A percentile compares a stretch with the other conserved stretches of the same genome.
These are phyloP conservation scores for Cyclanthera cordifolia DNA, from an alignment of 306 rosid species.

Conservation along the genomic window DNA sequence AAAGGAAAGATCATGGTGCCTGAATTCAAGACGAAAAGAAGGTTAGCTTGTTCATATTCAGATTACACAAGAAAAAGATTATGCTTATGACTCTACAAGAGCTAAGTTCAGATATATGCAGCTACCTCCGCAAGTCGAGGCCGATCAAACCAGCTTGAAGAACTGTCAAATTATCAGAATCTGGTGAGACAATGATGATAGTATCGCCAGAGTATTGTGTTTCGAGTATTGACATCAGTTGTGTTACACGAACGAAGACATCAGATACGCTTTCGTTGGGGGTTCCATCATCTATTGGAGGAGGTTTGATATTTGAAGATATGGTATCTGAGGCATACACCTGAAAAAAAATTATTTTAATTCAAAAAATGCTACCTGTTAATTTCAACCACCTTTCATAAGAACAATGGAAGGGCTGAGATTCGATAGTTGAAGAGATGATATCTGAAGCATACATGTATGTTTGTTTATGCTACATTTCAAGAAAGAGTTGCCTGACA, in stretches of 20 bases:
- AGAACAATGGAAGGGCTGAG: too few relatives aligned
- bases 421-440: too few relatives aligned
- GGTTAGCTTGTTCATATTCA: not conserved
- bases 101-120: not conserved
- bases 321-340: constrained; percentile 64
- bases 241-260: constrained; percentile 78
- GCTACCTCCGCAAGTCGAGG: constrained; percentile 71
- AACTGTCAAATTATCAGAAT: constrained; percentile 75
- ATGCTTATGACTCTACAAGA: not conserved
- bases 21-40: constrained; percentile 26
- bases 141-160: constrained; percentile 85
- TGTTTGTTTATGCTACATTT: not conserved
- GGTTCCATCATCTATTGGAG: constrained; percentile 70
- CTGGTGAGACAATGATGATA: constrained; percentile 75
- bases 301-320: constrained; percentile 60
- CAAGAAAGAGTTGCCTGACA: not conserved
- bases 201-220: constrained; percentile 77
- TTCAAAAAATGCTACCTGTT: too few relatives aligned
- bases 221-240: constrained; percentile 93
- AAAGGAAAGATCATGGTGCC: constrained; percentile 78
- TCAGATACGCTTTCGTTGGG: constrained; percentile 88
- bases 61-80: not conserved
- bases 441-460: not conserved
- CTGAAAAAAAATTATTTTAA: constrained; percentile 18
- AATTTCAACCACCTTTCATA: constrained; percentile 1